A percentile compares a stretch with the other conserved stretches of the same genome.
phyloP scores from a whole-genome alignment of 1,284 basidiomycete species.

The Irpex lacteus region DNA sequence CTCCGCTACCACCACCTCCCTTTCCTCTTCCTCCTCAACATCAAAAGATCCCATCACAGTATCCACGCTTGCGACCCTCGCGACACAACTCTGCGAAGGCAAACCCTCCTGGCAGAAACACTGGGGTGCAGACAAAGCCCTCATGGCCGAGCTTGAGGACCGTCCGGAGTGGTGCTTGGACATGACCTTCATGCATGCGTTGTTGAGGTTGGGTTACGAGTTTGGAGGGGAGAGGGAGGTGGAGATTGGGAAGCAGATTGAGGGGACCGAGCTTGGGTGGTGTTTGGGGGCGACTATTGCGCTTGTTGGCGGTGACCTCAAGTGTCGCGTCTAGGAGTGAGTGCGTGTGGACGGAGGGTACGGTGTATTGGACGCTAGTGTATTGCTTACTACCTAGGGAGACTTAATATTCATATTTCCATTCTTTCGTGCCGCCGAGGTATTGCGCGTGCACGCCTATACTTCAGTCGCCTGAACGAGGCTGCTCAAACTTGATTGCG shows the following conservation, averaged over 20 bases:
- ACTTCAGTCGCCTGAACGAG: too few species aligned
- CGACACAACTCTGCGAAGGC: slow-evolving; percentile 73
- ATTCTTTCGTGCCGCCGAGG: too few species aligned
- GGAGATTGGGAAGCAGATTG: slow-evolving; percentile 85
- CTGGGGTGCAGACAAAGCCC: slow-evolving; percentile 49
- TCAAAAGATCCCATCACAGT: slow-evolving; percentile 46
- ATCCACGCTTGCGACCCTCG: slow-evolving; percentile 62
- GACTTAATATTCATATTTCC: not conserved
- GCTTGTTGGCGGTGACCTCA: slow-evolving; percentile 63
- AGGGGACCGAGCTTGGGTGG: slow-evolving; percentile 95
- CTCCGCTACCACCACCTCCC: slow-evolving; percentile 56
- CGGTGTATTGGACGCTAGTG: not conserved
- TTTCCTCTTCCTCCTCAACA: slow-evolving; percentile 23
- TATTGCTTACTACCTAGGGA: not conserved
- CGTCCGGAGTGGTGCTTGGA: slow-evolving; percentile 96
- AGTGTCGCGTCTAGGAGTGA: slow-evolving; percentile 37
- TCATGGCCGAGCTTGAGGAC: slow-evolving; percentile 76
- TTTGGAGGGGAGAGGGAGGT: slow-evolving; percentile 68
- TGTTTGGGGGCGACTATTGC: slow-evolving; percentile 83
- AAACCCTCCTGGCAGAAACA: slow-evolving; percentile 54
- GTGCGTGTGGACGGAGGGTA: not conserved
- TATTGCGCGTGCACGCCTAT: too few species aligned
- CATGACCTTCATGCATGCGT: slow-evolving; percentile 90
- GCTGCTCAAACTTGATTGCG: too few species aligned
- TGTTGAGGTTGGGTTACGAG: slow-evolving; percentile 85